Percentiles rank a stretch among this genome's conserved stretches.
These are phyloP conservation scores for Astraeus odoratus DNA, from an alignment of 768 basidiomycete species.

Conservation along the genomic window DNA sequence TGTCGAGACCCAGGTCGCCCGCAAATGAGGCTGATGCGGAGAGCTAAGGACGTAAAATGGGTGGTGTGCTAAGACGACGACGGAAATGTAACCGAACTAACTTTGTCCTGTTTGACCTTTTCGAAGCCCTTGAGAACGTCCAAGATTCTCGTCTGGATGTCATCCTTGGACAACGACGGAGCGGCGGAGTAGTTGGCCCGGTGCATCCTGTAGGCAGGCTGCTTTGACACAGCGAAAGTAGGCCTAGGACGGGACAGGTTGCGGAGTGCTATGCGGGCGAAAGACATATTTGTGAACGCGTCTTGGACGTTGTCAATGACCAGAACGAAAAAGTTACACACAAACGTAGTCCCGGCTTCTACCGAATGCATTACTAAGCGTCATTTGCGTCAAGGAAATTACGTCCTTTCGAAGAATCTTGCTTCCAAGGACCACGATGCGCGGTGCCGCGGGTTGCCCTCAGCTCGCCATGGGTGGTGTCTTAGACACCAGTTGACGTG, in stretches of 20 bases:
- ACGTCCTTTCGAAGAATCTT: neutral
- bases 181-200: slow-evolving; percentile 27
- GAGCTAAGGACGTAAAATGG: slow-evolving; percentile 46
- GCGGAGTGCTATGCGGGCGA: slow-evolving; percentile 27
- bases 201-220: slow-evolving; percentile 22
- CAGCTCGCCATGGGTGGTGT: too few relatives aligned
- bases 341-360: slow-evolving; percentile 15
- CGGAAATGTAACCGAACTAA: slow-evolving; percentile 2
- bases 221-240: slow-evolving; percentile 24
- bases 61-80: neutral
- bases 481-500: too few relatives aligned
- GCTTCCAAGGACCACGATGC: too few relatives aligned
- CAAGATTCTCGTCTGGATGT: slow-evolving; percentile 21
- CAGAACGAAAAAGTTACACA: neutral
- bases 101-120: slow-evolving; percentile 24
- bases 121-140: slow-evolving; percentile 26
- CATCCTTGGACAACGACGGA: slow-evolving; percentile 16
- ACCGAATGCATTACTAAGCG: slow-evolving; percentile 11
- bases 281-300: slow-evolving; percentile 27
- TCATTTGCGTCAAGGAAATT: too few relatives aligned
- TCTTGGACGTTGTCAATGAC: slow-evolving; percentile 1
- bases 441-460: too few relatives aligned
- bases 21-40: slow-evolving; percentile 45
- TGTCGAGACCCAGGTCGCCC: slow-evolving; percentile 65
- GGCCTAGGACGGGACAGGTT: slow-evolving; percentile 22